Percentiles rank a stretch among this genome's conserved stretches.
phyloP scores from a whole-genome alignment of 1,284 basidiomycete species.

The Gymnopus androsaceus region DNA sequence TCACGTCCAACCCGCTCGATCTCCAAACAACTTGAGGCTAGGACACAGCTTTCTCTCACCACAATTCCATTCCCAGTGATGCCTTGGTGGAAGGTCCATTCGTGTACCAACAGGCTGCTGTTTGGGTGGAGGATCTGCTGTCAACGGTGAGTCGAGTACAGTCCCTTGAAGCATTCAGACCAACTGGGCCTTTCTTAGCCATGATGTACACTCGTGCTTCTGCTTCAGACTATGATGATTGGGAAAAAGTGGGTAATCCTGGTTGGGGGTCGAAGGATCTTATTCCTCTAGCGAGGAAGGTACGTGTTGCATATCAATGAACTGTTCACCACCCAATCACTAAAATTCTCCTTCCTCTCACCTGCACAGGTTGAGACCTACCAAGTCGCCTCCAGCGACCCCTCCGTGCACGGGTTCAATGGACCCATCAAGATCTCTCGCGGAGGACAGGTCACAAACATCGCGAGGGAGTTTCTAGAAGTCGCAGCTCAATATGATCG shows the following conservation, averaged over 20 bases:
- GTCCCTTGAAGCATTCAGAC: neutral
- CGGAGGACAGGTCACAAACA: conserved; percentile 35
- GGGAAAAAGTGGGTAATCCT: conserved; percentile 40
- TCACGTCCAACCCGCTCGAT: conserved; percentile 56
- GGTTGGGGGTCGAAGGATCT: conserved; percentile 48
- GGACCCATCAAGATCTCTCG: conserved; percentile 57
- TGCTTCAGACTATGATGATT: conserved; percentile 50
- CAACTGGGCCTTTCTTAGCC: conserved; percentile 33
- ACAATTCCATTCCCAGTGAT: conserved; percentile 42
- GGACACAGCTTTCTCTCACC: conserved; percentile 41
- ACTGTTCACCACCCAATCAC: no score
- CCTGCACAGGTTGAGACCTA: conserved; percentile 61
- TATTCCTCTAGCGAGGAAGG: conserved; percentile 47
- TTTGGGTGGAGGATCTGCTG: conserved; percentile 60
- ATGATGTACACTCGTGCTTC: conserved; percentile 52
- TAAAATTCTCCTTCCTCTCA: no score
- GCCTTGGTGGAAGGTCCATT: conserved; percentile 47
- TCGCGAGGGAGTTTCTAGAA: conserved; percentile 48
- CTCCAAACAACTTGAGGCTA: conserved; percentile 37
- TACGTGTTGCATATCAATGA: no score
- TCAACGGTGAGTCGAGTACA: conserved; percentile 56
- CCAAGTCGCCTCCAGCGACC: conserved; percentile 29
- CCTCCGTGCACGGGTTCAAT: conserved; percentile 47
- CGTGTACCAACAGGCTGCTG: conserved; percentile 47
- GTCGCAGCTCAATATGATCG: conserved; percentile 48